These are phyloP conservation scores for Castanea crenata DNA, from an alignment of 306 rosid genomes.

Conservation along the genomic window DNA sequence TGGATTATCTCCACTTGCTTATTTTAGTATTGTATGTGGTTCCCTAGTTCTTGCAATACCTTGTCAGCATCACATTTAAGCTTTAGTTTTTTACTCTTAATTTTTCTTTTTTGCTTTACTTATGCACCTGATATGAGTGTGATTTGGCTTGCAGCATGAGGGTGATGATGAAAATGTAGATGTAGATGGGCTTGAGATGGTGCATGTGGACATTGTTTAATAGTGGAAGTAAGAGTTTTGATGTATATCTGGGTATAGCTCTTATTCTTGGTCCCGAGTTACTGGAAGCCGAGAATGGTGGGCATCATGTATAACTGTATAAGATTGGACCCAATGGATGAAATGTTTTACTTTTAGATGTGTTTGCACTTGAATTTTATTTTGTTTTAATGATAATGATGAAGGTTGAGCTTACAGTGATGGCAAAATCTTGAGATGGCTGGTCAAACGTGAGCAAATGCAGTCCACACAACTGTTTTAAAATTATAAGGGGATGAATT, in stretches of 20 bases:
- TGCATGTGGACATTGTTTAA: constrained; percentile 22
- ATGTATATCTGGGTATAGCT: not conserved
- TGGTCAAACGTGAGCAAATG: not conserved
- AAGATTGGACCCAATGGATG: not conserved
- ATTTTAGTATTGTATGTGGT: not conserved
- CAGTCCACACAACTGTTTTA: not conserved
- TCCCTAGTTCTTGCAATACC: not conserved
- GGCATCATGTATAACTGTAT: not conserved
- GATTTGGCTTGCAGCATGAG: constrained; percentile 57
- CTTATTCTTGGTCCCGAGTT: not conserved
- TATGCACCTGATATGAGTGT: constrained; percentile 24
- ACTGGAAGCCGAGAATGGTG: not conserved
- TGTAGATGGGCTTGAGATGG: constrained; percentile 52
- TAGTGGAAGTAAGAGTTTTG: not conserved
- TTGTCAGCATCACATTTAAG: not conserved
- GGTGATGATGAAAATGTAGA: constrained; percentile 58
- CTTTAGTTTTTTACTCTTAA: not conserved
- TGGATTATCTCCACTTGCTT: not conserved
- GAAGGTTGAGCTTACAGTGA: not conserved
- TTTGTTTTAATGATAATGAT: not conserved
- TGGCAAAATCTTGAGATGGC: not conserved
- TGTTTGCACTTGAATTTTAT: not conserved
- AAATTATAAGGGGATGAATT: not conserved
- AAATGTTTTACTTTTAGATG: not conserved
- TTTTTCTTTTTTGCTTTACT: not conserved